Base-by-base conservation (phyloP, 1,284 basidiomycete genomes). In the Mixia osmundae region DNA sequence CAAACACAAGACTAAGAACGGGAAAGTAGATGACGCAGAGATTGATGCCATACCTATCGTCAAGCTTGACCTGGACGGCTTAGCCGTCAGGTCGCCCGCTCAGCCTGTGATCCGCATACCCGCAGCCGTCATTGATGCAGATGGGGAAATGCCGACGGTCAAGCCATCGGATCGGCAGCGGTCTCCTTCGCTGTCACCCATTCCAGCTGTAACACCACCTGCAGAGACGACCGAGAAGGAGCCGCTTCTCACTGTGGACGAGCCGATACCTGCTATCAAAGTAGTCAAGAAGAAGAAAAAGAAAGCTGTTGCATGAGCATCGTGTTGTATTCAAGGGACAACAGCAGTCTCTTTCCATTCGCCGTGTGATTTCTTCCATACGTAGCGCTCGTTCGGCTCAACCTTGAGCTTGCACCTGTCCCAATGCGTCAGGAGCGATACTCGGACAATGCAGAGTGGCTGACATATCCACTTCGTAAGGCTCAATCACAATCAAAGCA, bases 41-140 rank as follows among this genome's bases (percentile, higher is more conserved):
- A 50, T 89, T 10, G 80, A 83, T 47, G 65, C 68, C 4, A 87
- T 89, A 55, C 78, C 83, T 0, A 68, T 89, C 20, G 75, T 85
- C 19, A 67, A 61, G 44, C 60, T 89, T 23, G 78, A 87, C 27
- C 49, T 56, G 34, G 40, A 43, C 3, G 49, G 50, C 20, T 25
- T 22, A 14, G 25, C n/a, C 22, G 20, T 18, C 20, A 22, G 20
- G 6, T 10, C 21, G 10, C 24, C 24, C 24, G 23, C n/a, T 15
- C 4, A 8, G 22, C 31, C 33, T n/a, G 8, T 12, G 12, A 12
- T n/a, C 4, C 24, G 23, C 6, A 22, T 8, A 34, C 33, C 33
- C n/a, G 23, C 18, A 25, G 24, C 25, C 33, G 24, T 34, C 16
- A 20, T 34, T 11, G 33, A 34, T 25, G 24, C 19, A n/a, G 33